phyloP scores from a whole-genome alignment of 2,329 filamentous ascomycete species.

The Sclerotinia subarctica region DNA sequence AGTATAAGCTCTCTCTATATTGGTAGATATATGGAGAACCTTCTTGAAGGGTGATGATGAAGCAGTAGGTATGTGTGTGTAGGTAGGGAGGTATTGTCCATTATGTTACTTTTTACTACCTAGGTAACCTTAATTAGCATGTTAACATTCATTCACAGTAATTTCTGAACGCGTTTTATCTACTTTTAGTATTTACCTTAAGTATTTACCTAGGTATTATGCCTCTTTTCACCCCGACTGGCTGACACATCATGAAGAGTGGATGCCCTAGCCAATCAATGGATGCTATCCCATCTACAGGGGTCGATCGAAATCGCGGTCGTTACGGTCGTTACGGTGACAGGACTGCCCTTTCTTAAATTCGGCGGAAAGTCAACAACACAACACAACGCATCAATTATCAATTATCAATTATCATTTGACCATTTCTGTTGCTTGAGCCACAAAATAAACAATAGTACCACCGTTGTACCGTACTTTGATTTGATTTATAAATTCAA shows the following conservation, averaged over 20 bases:
- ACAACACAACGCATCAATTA: conserved; percentile 9
- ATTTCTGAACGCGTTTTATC: not conserved
- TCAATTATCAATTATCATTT: not conserved
- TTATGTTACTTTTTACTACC: no score
- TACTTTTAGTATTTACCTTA: not conserved
- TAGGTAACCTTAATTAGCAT: not conserved
- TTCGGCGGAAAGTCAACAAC: conserved; percentile 16
- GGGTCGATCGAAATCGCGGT: conserved; percentile 9
- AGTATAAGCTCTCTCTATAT: not conserved
- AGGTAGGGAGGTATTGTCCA: no score
- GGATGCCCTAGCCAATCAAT: conserved; percentile 7
- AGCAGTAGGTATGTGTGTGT: no score
- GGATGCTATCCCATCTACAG: not conserved
- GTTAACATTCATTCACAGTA: not conserved
- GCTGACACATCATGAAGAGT: not conserved
- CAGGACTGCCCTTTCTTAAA: not conserved
- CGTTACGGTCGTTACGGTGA: conserved; percentile 17
- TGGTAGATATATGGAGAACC: not conserved
- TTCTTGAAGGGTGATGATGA: not conserved
- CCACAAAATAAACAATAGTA: not conserved
- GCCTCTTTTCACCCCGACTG: no score
- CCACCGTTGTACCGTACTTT: not conserved
- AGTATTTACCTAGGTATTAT: no score
- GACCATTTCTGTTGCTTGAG: conserved; percentile 8
- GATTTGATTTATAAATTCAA: not conserved